Evolutionary conservation across 805 yeast species (phyloP).

Genomic region (Wickerhamiella cacticola): DNA sequence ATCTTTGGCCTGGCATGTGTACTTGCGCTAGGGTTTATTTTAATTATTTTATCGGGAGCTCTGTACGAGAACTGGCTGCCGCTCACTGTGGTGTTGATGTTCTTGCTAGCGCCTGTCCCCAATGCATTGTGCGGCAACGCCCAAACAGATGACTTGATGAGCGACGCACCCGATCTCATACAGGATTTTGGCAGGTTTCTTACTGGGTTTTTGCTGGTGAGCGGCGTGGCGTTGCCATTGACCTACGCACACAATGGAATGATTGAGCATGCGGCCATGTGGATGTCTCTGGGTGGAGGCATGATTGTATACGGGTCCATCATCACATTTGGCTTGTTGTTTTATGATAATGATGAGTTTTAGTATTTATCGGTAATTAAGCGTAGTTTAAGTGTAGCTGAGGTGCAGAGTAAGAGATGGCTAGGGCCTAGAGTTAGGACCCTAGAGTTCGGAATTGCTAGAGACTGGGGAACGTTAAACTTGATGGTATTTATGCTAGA

Average conservation of each 20-base stretch:
- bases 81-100: slow-evolving; percentile 55
- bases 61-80: slow-evolving; percentile 89
- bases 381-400: too few relatives aligned
- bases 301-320: slow-evolving; percentile 69
- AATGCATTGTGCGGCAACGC: slow-evolving; percentile 44
- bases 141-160: slow-evolving; percentile 51
- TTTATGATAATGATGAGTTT: slow-evolving; percentile 42
- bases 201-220: slow-evolving; percentile 62
- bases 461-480: too few relatives aligned
- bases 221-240: slow-evolving; percentile 66
- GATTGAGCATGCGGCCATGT: slow-evolving; percentile 55
- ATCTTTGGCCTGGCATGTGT: slow-evolving; percentile 66
- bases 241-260: slow-evolving; percentile 65
- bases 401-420: too few relatives aligned
- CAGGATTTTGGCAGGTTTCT: slow-evolving; percentile 69
- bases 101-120: slow-evolving; percentile 61
- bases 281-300: slow-evolving; percentile 80
- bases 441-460: too few relatives aligned
- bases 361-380: too few relatives aligned
- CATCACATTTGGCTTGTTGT: slow-evolving; percentile 67
- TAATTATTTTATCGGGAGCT: slow-evolving; percentile 80
- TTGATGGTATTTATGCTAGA: background rate
- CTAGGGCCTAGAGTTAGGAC: too few relatives aligned
- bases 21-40: slow-evolving; percentile 77
- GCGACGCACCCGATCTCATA: slow-evolving; percentile 38